These are phyloP conservation scores for Trametes versicolor DNA, from an alignment of 1,284 basidiomycete genomes.

Conservation along the genomic window DNA sequence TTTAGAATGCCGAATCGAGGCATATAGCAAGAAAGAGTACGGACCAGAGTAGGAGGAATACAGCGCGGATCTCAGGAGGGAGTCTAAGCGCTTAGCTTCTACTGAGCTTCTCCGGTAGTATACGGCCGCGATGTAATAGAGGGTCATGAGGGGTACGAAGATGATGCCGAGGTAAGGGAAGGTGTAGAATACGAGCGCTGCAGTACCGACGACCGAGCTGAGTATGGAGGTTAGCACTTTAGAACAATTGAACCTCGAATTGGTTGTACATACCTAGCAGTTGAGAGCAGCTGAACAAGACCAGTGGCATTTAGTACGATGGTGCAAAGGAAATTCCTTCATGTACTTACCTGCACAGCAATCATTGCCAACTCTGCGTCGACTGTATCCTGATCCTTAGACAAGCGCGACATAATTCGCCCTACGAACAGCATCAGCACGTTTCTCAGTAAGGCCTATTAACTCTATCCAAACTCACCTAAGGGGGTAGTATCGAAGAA, in stretches of 20 bases:
- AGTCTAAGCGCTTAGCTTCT: constrained; percentile 77
- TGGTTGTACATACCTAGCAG: constrained; percentile 45
- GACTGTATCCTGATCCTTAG: constrained; percentile 71
- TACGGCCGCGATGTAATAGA: constrained; percentile 59
- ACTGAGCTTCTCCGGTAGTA: constrained; percentile 68
- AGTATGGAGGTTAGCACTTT: background rate
- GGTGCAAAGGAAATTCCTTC: background rate
- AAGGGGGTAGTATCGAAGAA: constrained; percentile 90
- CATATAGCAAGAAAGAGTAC: background rate
- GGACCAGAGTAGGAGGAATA: constrained; percentile 63
- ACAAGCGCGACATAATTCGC: constrained; percentile 65
- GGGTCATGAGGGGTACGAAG: constrained; percentile 59
- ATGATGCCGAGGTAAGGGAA: constrained; percentile 71
- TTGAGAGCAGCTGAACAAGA: constrained; percentile 53
- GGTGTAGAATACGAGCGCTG: constrained; percentile 68
- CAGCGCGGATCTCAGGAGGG: constrained; percentile 69
- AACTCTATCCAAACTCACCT: constrained; percentile 49
- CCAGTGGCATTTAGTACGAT: no score
- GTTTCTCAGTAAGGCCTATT: background rate
- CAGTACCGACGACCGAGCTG: constrained; percentile 58
- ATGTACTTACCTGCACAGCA: constrained; percentile 42
- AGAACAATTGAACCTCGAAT: background rate
- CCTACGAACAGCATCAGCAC: constrained; percentile 49
- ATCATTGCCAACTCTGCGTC: constrained; percentile 59
- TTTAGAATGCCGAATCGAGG: background rate